phyloP scores from a whole-genome alignment of 352 stramenopile genomes.

The Pythium myriotylum region DNA sequence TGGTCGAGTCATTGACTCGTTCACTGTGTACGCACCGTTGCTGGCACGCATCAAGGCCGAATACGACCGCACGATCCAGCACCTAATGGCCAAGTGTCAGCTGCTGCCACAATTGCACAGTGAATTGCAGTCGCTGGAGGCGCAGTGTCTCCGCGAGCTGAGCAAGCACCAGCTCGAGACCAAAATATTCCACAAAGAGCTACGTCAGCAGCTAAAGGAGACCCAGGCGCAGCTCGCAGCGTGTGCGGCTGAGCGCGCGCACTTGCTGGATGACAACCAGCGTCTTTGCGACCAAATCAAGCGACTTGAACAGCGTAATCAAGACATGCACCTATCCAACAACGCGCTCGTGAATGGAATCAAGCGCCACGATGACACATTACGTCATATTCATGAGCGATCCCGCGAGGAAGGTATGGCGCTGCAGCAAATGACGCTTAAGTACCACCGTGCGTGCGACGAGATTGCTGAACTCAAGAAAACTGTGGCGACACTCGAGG shows the following conservation, averaged over 20 bases:
- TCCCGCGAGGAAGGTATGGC: constrained; percentile 53
- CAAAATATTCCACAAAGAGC: constrained; percentile 34
- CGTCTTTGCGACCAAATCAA: constrained; percentile 34
- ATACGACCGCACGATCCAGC: constrained; percentile 50
- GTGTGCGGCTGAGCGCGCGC: constrained; percentile 49
- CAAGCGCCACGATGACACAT: constrained; percentile 71
- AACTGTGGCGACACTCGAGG: constrained; percentile 64
- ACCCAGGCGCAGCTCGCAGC: constrained; percentile 59
- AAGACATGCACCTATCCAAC: constrained; percentile 54
- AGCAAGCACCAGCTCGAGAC: constrained; percentile 46
- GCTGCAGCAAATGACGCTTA: constrained; percentile 52
- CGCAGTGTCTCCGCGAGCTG: constrained; percentile 62
- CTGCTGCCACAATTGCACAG: constrained; percentile 52
- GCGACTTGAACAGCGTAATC: constrained; percentile 34
- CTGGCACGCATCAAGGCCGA: constrained; percentile 64
- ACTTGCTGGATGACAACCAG: constrained; percentile 31
- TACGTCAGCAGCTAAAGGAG: constrained; percentile 53
- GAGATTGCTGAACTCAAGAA: constrained; percentile 75
- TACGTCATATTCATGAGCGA: constrained; percentile 60
- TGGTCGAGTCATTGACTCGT: constrained; percentile 50
- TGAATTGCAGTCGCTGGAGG: constrained; percentile 59
- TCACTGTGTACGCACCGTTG: constrained; percentile 69
- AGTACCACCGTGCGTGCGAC: constrained; percentile 72
- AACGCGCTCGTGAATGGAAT: constrained; percentile 63
- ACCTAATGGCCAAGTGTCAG: constrained; percentile 38